Evolutionary conservation across 2,329 filamentous ascomycete species (phyloP).

Genomic region (Fusarium circinatum): DNA sequence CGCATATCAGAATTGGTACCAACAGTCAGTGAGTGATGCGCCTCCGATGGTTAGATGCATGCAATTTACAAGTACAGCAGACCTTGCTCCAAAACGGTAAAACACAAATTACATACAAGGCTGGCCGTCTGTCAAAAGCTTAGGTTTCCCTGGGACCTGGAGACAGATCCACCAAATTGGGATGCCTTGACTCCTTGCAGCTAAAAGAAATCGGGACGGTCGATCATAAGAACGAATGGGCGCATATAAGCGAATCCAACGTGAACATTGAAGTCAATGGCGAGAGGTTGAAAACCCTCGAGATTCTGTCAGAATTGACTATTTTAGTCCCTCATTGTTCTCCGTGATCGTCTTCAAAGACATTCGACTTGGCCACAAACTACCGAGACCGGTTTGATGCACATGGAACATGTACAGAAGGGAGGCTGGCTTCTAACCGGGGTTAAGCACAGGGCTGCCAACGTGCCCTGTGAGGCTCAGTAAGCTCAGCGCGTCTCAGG

Average conservation of each 20-base stretch:
- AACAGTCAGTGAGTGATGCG: slow-evolving; percentile 10
- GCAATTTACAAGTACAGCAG: slow-evolving; percentile 31
- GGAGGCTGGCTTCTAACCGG: slow-evolving; percentile 23
- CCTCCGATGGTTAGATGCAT: slow-evolving; percentile 27
- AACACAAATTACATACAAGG: slow-evolving; percentile 35
- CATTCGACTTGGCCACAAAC: slow-evolving; percentile 17
- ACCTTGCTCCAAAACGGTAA: slow-evolving; percentile 32
- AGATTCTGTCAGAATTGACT: neutral
- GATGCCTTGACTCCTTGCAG: slow-evolving; percentile 29
- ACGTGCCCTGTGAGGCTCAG: slow-evolving; percentile 35
- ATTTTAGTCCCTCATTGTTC: neutral
- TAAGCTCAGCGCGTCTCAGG: slow-evolving; percentile 12
- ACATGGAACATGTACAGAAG: slow-evolving; percentile 28
- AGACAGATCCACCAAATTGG: slow-evolving; percentile 33
- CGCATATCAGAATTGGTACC: slow-evolving; percentile 1
- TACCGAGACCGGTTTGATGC: slow-evolving; percentile 31
- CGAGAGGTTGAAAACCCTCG: neutral
- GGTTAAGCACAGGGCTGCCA: slow-evolving; percentile 21
- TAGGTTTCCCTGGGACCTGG: slow-evolving; percentile 30
- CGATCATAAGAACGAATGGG: slow-evolving; percentile 24
- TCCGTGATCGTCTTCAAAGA: slow-evolving; percentile 5
- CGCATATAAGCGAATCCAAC: slow-evolving; percentile 10
- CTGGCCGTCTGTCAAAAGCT: slow-evolving; percentile 32
- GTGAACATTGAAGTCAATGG: neutral
- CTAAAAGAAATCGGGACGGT: slow-evolving; percentile 29